Base-by-base conservation (phyloP, 768 basidiomycete species). In the Amanita muscaria region DNA sequence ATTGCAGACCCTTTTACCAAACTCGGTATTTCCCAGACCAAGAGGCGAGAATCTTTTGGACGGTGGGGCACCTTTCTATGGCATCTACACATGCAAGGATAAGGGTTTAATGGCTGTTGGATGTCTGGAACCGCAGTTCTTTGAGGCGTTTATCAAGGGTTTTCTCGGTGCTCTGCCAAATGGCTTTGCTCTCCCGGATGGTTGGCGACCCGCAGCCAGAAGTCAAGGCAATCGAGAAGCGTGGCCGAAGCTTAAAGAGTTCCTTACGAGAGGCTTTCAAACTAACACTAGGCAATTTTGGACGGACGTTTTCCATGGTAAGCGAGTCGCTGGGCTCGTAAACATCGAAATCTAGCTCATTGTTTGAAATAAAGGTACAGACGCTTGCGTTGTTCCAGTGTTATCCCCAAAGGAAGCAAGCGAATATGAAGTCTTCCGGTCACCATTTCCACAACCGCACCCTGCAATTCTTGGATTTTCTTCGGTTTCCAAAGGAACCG, bases 31-130 rank as follows among this genome's bases (percentile, higher is more conserved):
- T 29, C 72, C 73, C 50, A 56, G 58, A 16, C 59, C 62, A 18
- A 69, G 81, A 43, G 83, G 82, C 16, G 59, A 61, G 4, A 83
- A 84, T 52, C 33, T 71, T 1, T 73, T 90, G 16, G 88, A 88
- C 51, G 84, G 85, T 0, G 86, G 83, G 3, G 73, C 84, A 4
- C 88, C 88, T 0, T 88, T 79, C 64, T 91, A 91, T 54, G 71
- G 69, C 47, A 63, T 85, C 8, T 89, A 91, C 53, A 68, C 70
- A 1, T 88, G 86, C 56, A 68, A 76, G 45, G 85, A 83, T 56
- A 80, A 80, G 1, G 64, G 71, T 30, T 87, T 76, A 73, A 84
- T 91, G 73, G 77, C 80, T 2, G 74, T 90, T 21, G 86, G 76
- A 22, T 86, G 84, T 54, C 57, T 87, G 10, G 86, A 88, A 56